Conservation (phyloP, 1,284 basidiomycete species). For the Pseudozyma pruni region DNA sequence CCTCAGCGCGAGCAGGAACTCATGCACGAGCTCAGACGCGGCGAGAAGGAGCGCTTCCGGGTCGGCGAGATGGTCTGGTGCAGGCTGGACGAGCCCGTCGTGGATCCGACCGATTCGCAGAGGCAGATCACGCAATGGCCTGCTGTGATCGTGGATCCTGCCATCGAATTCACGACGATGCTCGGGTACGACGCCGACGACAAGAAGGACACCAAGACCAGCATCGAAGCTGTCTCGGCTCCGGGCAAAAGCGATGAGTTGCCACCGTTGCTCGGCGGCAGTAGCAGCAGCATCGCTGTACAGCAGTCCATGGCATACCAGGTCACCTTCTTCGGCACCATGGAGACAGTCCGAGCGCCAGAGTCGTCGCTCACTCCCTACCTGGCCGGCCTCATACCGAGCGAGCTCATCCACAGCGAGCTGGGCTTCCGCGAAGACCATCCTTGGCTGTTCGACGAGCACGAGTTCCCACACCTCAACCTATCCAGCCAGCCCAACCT, state of each 20-base stretch:
- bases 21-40: conserved; percentile 30
- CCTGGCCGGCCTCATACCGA: conserved; percentile 25
- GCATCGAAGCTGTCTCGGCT: conserved; percentile 23
- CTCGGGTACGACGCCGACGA: conserved; percentile 14
- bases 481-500: conserved; percentile 19
- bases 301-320: conserved; percentile 34
- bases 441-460: conserved; percentile 30
- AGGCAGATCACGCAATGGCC: conserved; percentile 41
- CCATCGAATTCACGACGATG: conserved; percentile 13
- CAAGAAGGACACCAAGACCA: conserved; percentile 17
- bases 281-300: background rate
- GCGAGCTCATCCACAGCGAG: conserved; percentile 17
- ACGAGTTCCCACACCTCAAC: conserved; percentile 26
- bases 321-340: conserved; percentile 41
- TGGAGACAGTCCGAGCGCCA: conserved; percentile 35
- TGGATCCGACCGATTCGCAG: conserved; percentile 12
- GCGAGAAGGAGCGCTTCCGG: conserved; percentile 49
- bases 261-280: conserved; percentile 12
- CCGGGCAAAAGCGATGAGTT: conserved; percentile 10
- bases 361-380: conserved; percentile 34
- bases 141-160: conserved; percentile 31
- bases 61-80: conserved; percentile 50
- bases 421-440: conserved; percentile 34
- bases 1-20: conserved; percentile 41
- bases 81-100: conserved; percentile 35